Percentiles rank a stretch among this genome's conserved stretches.
Evolutionary conservation across 2,329 filamentous ascomycete species (phyloP).

Genomic region (Cryoendolithus antarcticus): DNA sequence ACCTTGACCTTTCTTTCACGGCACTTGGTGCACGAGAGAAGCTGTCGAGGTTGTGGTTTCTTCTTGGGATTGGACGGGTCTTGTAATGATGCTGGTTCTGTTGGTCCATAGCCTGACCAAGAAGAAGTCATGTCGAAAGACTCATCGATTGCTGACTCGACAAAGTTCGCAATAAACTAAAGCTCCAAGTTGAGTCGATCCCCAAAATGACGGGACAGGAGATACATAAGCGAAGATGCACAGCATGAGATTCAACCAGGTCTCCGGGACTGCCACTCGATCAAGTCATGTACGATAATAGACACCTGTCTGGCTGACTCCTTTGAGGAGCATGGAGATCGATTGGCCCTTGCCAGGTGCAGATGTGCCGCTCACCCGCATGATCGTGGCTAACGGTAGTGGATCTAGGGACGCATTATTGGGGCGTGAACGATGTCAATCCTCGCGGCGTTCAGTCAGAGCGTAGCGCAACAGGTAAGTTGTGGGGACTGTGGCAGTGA

Average conservation of each 20-base stretch:
- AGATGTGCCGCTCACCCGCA: no score
- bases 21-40: slow-evolving; percentile 38
- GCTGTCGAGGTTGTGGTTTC: slow-evolving; percentile 30
- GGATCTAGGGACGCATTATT: no score
- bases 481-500: no score
- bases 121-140: slow-evolving; percentile 16
- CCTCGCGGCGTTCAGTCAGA: no score
- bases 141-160: slow-evolving; percentile 26
- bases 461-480: no score
- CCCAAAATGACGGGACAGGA: slow-evolving; percentile 15
- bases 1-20: slow-evolving; percentile 38
- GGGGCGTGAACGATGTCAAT: no score
- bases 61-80: slow-evolving; percentile 15
- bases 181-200: slow-evolving; percentile 10
- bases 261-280: slow-evolving; percentile 8
- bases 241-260: slow-evolving; percentile 18
- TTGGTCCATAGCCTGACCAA: slow-evolving; percentile 17
- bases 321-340: no score
- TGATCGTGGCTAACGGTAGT: no score
- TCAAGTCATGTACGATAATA: no score
- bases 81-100: slow-evolving; percentile 6
- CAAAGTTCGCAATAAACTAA: slow-evolving; percentile 16
- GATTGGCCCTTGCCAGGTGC: no score
- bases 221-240: slow-evolving; percentile 19
- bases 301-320: no score